Evolutionary conservation across 1,284 basidiomycete species (phyloP).

Genomic region (Chalciporus piperatoides): DNA sequence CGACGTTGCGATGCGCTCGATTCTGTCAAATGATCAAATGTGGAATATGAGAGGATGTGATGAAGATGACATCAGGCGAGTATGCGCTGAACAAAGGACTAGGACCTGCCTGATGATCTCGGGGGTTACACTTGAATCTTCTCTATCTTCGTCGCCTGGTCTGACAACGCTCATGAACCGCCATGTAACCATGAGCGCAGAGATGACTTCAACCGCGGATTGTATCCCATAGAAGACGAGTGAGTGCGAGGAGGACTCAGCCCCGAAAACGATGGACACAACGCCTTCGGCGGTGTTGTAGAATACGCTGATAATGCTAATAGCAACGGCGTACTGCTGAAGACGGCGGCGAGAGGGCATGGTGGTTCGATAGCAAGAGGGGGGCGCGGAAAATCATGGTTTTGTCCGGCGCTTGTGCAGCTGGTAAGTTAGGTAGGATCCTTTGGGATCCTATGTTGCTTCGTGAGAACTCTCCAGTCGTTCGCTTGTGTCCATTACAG

Average conservation of each 20-base stretch:
- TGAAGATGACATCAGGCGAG: not conserved
- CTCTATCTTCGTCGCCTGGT: constrained; percentile 33
- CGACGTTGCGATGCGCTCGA: constrained; percentile 37
- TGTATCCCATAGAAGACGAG: constrained; percentile 52
- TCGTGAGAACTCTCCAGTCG: no score
- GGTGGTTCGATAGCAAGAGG: not conserved
- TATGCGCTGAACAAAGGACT: no score
- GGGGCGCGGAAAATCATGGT: no score
- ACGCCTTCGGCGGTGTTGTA: constrained; percentile 33
- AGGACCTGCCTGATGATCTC: constrained; percentile 30
- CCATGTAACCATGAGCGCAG: constrained; percentile 41
- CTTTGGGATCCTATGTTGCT: no score
- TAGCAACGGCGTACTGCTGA: constrained; percentile 32
- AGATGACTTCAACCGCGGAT: constrained; percentile 45
- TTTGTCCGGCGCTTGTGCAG: no score
- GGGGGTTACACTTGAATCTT: constrained; percentile 1
- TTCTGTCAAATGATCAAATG: constrained; percentile 23
- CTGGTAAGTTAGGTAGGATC: no score
- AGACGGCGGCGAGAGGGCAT: constrained; percentile 23
- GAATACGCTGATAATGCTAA: constrained; percentile 34
- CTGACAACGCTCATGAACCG: constrained; percentile 35
- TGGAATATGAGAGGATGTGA: not conserved
- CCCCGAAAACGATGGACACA: constrained; percentile 43
- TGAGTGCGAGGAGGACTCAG: constrained; percentile 43
- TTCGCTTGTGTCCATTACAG: no score